Evolutionary conservation across 1,284 basidiomycete genomes (phyloP), one percentile per base, ranked within the genome.

Genomic region (Rhodotorula sp.): DNA sequence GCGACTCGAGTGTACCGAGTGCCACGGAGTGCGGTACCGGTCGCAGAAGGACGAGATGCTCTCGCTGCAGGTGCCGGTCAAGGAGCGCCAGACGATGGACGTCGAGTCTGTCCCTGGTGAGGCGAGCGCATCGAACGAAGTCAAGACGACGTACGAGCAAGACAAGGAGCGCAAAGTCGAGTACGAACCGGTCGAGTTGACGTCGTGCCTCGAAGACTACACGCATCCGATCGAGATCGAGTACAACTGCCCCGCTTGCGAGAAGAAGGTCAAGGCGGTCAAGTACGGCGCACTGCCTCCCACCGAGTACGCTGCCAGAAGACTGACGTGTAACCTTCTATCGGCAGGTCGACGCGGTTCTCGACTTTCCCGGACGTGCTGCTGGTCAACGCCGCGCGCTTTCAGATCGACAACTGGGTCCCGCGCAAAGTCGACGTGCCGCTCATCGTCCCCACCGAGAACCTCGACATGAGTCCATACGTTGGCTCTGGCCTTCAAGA

Each of bases 351-450:
- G 79, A 87, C 86, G 14, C 87, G 86, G 47, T 91, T 99, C 78
- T 87, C 91, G 8, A 90, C 91, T 0, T 94, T 96, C 85, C 96
- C 96, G 0, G 86, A 93, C 34, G 88, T 94, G 3, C 85, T 99
- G 0, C 89, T 96, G 7, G 81, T 99, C 1, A 95, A 97, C 78
- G 90, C 93, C 65, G 92, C 92, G 78, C 95, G 97, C 79, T 98
- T 98, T 84, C 92, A 96, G 82, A 87, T 97, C 10, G 89, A 96
- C 66, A 95, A 95, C 79, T 99, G 96, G 96, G 93, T 99, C 5
- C 96, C 97, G 0, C 87, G 91, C 8, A 99, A 99, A 81, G 87
- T 98, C 49, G 92, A 97, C 75, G 91, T 99, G 39, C 94, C 94
- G 0, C 83, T 98, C 31, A 81, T 87, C n/a, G 83, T 97, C 0